A percentile compares a stretch with the other conserved stretches of the same genome.
phyloP scores from a whole-genome alignment of 768 basidiomycete species.

The Lactifluus piperatus region DNA sequence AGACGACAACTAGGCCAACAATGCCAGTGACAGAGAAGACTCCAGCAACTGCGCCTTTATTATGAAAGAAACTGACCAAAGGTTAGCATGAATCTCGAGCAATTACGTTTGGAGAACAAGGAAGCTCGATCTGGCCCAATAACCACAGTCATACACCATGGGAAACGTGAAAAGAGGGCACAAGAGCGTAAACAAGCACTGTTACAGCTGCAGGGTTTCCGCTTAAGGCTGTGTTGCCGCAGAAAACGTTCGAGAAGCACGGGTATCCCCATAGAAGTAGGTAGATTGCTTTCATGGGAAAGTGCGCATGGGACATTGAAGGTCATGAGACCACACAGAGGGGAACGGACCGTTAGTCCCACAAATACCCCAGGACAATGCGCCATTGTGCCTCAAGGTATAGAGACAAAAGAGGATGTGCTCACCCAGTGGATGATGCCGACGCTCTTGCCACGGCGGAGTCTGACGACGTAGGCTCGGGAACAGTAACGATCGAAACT shows the following conservation, averaged over 20 bases:
- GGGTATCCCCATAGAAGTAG: not conserved
- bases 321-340: not conserved
- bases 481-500: conserved; percentile 16
- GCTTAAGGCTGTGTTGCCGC: not conserved
- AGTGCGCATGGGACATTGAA: not conserved
- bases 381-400: not conserved
- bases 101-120: not conserved
- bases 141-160: not conserved
- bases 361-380: not conserved
- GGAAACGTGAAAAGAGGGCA: not conserved
- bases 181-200: not conserved
- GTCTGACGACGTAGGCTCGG: not conserved
- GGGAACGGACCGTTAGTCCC: not conserved
- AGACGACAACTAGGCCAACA: conserved; percentile 40
- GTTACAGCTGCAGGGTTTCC: not conserved
- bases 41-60: conserved; percentile 65
- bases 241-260: not conserved
- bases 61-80: conserved; percentile 44
- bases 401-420: not conserved
- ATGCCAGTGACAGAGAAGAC: conserved; percentile 67
- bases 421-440: conserved; percentile 20
- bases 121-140: not conserved
- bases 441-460: not conserved
- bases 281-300: not conserved
- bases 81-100: not conserved